phyloP scores from a whole-genome alignment of 164 flowering plant species.

The Houttuynia cordata region DNA sequence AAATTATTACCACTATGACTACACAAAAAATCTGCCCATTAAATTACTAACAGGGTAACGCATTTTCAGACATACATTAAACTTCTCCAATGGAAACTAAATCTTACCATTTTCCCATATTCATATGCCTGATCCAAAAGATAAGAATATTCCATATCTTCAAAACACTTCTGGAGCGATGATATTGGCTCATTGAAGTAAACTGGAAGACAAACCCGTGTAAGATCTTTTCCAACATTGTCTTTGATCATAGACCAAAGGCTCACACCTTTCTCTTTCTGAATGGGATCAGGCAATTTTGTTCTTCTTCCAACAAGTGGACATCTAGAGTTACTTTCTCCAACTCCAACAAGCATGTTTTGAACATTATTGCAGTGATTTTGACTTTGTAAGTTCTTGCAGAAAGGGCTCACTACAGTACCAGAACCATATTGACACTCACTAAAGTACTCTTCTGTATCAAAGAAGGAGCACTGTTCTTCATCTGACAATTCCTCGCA shows the following conservation, averaged over 20 bases:
- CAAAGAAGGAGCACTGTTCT: constrained; percentile 56
- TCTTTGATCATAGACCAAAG: constrained; percentile 96
- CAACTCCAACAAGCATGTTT: constrained; percentile 16
- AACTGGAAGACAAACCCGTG: constrained; percentile 87
- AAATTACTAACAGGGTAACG: not conserved
- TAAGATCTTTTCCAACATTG: constrained; percentile 87
- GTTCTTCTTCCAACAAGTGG: constrained; percentile 46
- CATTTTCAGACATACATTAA: not conserved
- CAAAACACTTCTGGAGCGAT: constrained; percentile 86
- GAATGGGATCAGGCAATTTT: constrained; percentile 73
- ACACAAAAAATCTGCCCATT: not conserved
- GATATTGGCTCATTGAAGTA: constrained; percentile 94
- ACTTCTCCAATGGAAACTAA: too few relatives aligned
- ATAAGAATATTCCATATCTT: constrained; percentile 80
- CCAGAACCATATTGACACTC: constrained; percentile 26
- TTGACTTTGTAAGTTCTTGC: constrained; percentile 11
- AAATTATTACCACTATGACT: too few relatives aligned
- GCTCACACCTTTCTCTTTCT: constrained; percentile 86
- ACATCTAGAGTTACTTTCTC: constrained; percentile 9
- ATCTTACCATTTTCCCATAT: constrained; percentile 50
- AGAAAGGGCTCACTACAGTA: constrained; percentile 6
- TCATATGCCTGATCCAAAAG: constrained; percentile 79
- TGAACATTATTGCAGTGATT: constrained; percentile 12
- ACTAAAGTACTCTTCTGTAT: constrained; percentile 51
- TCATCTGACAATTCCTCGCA: constrained; percentile 73